Evolutionary conservation across 495 filamentous ascomycete genomes (phyloP).

Genomic region (Aspergillus taichungensis): DNA sequence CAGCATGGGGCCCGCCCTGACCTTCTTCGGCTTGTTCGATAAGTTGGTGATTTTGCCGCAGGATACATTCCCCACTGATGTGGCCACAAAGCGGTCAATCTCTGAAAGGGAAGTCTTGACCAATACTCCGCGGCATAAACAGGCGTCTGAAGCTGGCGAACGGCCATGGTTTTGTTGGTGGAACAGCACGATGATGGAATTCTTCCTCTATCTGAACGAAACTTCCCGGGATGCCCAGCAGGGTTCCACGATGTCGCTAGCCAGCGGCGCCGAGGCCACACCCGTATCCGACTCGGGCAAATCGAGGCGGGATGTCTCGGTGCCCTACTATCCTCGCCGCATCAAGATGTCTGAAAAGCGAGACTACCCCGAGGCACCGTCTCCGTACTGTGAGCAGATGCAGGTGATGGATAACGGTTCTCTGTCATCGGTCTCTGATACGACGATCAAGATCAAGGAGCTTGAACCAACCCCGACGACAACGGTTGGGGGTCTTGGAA

Average conservation of each 20-base stretch:
- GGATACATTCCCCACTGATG: slow-evolving; percentile 29
- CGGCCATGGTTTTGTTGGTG: slow-evolving; percentile 84
- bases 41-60: slow-evolving; percentile 73
- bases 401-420: slow-evolving; percentile 45
- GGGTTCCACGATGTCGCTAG: slow-evolving; percentile 20
- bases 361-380: slow-evolving; percentile 26
- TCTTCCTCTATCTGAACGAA: slow-evolving; percentile 69
- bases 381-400: slow-evolving; percentile 66
- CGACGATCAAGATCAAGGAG: slow-evolving; percentile 54
- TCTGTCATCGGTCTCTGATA: slow-evolving; percentile 34
- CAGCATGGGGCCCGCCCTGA: slow-evolving; percentile 63
- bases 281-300: slow-evolving; percentile 10
- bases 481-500: slow-evolving; percentile 17
- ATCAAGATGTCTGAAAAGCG: slow-evolving; percentile 77
- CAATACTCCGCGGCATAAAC: slow-evolving; percentile 26
- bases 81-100: slow-evolving; percentile 21
- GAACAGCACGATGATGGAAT: slow-evolving; percentile 72
- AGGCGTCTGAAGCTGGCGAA: slow-evolving; percentile 48
- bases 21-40: slow-evolving; percentile 61
- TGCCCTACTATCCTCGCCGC: slow-evolving; percentile 53
- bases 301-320: slow-evolving; percentile 10
- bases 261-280: slow-evolving; percentile 11
- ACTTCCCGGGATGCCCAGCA: slow-evolving; percentile 30
- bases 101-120: slow-evolving; percentile 19
- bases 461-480: slow-evolving; percentile 37